phyloP scores from a whole-genome alignment of 176 grass and related monocot species.

The Canna indica region DNA sequence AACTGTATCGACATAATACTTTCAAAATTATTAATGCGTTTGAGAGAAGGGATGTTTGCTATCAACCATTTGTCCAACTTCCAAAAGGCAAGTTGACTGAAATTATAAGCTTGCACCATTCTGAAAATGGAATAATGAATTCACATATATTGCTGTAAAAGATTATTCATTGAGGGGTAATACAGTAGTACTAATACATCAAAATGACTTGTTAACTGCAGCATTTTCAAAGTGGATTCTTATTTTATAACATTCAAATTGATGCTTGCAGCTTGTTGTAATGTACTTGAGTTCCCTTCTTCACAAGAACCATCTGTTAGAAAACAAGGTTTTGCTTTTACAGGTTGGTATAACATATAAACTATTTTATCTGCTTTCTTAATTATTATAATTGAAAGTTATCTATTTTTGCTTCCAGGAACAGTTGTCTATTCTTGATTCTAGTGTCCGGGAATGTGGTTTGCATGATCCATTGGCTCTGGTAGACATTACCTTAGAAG shows the following conservation, averaged over 20 bases:
- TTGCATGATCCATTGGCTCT: constrained; percentile 22
- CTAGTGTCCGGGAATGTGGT: constrained; percentile 37
- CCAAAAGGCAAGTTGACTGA: neutral
- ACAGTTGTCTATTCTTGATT: constrained; percentile 25
- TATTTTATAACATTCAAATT: constrained; percentile 15
- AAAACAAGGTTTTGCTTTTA: constrained; percentile 39
- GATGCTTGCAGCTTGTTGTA: constrained; percentile 30
- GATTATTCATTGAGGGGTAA: too few relatives aligned
- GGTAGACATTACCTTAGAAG: neutral
- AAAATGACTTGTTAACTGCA: neutral
- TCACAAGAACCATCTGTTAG: constrained; percentile 43
- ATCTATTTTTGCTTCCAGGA: constrained; percentile 23
- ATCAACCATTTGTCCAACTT: neutral
- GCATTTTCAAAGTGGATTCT: constrained; percentile 18
- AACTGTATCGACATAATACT: too few relatives aligned
- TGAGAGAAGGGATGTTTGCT: neutral
- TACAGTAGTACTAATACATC: neutral
- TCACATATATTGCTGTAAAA: neutral
- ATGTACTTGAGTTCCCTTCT: constrained; percentile 41
- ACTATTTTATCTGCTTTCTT: neutral
- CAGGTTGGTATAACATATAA: constrained; percentile 23
- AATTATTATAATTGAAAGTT: neutral
- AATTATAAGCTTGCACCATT: neutral
- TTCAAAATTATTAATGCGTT: too few relatives aligned
- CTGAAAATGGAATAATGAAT: neutral